A percentile compares a stretch with the other conserved stretches of the same genome.
These are phyloP conservation scores for Amoebophrya sp. DNA, from an alignment of 169 alveolate genomes.

Conservation along the genomic window DNA sequence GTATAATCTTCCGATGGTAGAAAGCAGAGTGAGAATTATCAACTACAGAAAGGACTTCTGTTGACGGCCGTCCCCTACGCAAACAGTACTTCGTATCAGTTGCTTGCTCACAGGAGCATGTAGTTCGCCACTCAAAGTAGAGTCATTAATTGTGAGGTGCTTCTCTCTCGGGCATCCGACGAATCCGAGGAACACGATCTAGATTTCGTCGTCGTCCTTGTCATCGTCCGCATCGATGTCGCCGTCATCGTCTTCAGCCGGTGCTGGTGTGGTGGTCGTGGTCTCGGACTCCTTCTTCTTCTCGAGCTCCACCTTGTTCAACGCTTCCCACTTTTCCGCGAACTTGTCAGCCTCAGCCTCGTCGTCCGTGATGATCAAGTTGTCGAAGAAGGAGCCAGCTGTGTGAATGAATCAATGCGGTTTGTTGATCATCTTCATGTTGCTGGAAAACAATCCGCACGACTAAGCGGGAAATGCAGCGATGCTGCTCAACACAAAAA, in stretches of 20 bases:
- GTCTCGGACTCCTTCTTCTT: background rate
- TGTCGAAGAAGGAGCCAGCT: constrained; percentile 34
- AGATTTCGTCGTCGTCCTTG: background rate
- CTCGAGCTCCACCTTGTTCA: background rate
- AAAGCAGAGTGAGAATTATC: no score
- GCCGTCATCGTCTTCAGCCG: background rate
- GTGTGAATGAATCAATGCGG: background rate
- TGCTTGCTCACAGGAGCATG: no score
- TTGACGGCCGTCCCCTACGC: no score
- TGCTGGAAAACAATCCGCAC: background rate
- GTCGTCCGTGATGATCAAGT: constrained; percentile 33
- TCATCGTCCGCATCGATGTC: background rate
- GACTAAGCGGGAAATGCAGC: no score
- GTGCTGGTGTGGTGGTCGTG: background rate
- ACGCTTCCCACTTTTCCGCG: constrained; percentile 37
- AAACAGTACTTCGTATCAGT: no score
- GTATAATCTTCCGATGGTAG: no score
- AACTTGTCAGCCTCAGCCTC: constrained; percentile 38
- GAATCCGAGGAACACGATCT: background rate
- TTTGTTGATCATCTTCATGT: no score
- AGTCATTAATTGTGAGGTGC: no score
- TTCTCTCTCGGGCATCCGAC: no score
- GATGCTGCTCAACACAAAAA: no score
- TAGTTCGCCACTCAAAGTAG: no score
- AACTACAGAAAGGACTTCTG: no score